Evolutionary conservation across 805 yeast species (phyloP).

Genomic region (Yarrowia keelungensis): DNA sequence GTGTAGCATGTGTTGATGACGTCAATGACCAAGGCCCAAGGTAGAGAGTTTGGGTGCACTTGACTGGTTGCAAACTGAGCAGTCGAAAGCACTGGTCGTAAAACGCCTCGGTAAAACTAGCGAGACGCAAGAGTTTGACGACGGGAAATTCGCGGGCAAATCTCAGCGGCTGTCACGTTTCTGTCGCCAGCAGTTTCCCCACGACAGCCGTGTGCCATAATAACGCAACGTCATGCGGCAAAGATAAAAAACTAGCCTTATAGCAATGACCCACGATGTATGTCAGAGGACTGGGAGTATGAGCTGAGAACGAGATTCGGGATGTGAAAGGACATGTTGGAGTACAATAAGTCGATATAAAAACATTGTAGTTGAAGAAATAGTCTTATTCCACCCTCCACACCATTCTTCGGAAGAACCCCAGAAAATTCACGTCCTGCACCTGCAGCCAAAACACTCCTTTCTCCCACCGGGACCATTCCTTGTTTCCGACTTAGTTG

Average conservation of each 20-base stretch:
- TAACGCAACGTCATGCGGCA: constrained; percentile 38
- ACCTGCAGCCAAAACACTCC: constrained; percentile 27
- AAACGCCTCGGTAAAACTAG: too few relatives aligned
- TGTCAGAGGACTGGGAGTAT: too few relatives aligned
- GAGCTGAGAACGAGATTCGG: neutral
- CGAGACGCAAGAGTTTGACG: too few relatives aligned
- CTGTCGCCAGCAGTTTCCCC: constrained; percentile 5
- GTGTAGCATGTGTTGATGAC: constrained; percentile 29
- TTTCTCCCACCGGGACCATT: constrained; percentile 39
- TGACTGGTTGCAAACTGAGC: neutral
- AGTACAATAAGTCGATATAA: too few relatives aligned
- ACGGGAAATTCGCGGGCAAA: too few relatives aligned
- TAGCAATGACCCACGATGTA: constrained; percentile 22
- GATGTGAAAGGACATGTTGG: too few relatives aligned
- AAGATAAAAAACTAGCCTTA: constrained; percentile 15
- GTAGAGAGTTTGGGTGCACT: neutral
- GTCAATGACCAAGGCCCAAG: neutral
- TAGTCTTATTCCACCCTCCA: too few relatives aligned
- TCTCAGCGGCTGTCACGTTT: neutral
- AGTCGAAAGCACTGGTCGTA: neutral
- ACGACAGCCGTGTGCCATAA: constrained; percentile 33
- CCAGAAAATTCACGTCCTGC: neutral
- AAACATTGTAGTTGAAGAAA: too few relatives aligned
- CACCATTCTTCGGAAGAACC: neutral
- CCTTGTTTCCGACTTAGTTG: constrained; percentile 6